A percentile compares a stretch with the other conserved stretches of the same genome.
phyloP scores from a whole-genome alignment of 2,329 filamentous ascomycete species.

The Fusarium avenaceum region DNA sequence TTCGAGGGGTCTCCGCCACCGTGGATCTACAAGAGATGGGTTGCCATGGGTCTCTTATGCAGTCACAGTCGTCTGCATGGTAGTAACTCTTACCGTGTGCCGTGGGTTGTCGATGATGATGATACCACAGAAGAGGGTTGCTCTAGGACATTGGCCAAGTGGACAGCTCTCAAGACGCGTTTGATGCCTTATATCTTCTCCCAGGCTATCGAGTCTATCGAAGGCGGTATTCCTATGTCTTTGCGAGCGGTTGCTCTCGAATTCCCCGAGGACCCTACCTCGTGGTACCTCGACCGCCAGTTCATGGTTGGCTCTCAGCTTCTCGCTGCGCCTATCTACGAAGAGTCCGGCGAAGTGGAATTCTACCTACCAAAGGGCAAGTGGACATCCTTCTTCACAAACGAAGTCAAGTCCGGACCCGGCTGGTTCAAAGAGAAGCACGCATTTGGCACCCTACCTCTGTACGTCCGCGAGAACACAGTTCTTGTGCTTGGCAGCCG shows the following conservation, averaged over 20 bases:
- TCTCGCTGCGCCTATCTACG: slow-evolving; percentile 74
- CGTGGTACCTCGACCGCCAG: slow-evolving; percentile 76
- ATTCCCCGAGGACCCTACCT: slow-evolving; percentile 77
- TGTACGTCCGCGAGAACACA: slow-evolving; percentile 69
- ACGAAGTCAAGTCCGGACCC: slow-evolving; percentile 63
- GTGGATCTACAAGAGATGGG: slow-evolving; percentile 83
- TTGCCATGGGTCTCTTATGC: slow-evolving; percentile 79
- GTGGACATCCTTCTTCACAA: slow-evolving; percentile 64
- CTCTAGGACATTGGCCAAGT: slow-evolving; percentile 63
- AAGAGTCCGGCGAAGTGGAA: slow-evolving; percentile 72
- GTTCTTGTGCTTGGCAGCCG: slow-evolving; percentile 61
- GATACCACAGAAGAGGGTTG: slow-evolving; percentile 68
- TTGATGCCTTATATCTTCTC: slow-evolving; percentile 67
- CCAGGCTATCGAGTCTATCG: slow-evolving; percentile 58
- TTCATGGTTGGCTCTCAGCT: slow-evolving; percentile 79
- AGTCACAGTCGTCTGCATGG: slow-evolving; percentile 79
- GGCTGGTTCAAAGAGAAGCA: slow-evolving; percentile 73
- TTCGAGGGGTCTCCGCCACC: slow-evolving; percentile 77
- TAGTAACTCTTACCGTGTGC: slow-evolving; percentile 78
- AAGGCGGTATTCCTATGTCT: slow-evolving; percentile 70
- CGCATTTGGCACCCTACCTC: slow-evolving; percentile 68
- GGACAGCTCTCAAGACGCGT: slow-evolving; percentile 64
- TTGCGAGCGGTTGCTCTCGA: slow-evolving; percentile 77
- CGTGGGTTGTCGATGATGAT: slow-evolving; percentile 78
- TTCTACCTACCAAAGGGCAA: slow-evolving; percentile 71